Conservation (phyloP, 2,329 filamentous ascomycete species). For the Paecilomyces variotii region DNA sequence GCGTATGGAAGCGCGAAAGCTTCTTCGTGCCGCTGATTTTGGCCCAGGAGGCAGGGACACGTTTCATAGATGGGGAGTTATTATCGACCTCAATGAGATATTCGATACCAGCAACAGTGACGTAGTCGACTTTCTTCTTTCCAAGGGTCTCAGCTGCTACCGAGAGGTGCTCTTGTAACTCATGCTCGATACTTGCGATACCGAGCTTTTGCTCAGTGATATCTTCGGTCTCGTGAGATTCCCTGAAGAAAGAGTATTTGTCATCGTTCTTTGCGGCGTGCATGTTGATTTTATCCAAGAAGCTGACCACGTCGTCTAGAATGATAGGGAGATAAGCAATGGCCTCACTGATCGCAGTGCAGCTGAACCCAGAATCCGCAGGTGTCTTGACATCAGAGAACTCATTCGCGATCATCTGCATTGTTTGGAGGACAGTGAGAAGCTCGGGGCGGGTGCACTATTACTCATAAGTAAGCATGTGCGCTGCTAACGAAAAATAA, state of each 20-base stretch:
- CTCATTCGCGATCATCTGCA: slow-evolving; percentile 72
- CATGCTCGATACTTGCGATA: slow-evolving; percentile 86
- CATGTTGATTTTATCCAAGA: slow-evolving; percentile 77
- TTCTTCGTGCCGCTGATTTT: slow-evolving; percentile 96
- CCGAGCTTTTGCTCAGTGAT: slow-evolving; percentile 84
- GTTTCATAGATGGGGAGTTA: slow-evolving; percentile 59
- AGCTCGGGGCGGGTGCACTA: slow-evolving; percentile 79
- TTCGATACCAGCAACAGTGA: slow-evolving; percentile 82
- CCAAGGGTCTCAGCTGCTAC: slow-evolving; percentile 65
- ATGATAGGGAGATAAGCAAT: slow-evolving; percentile 71
- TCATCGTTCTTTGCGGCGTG: slow-evolving; percentile 78
- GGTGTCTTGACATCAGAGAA: slow-evolving; percentile 61
- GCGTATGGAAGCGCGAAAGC: slow-evolving; percentile 86
- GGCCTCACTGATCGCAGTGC: slow-evolving; percentile 60
- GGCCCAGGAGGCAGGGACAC: slow-evolving; percentile 86
- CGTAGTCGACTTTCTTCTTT: slow-evolving; percentile 67
- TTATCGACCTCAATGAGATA: slow-evolving; percentile 91
- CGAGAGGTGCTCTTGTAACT: slow-evolving; percentile 68
- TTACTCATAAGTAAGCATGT: slow-evolving; percentile 10
- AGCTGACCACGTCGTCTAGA: slow-evolving; percentile 60
- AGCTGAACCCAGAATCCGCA: slow-evolving; percentile 63
- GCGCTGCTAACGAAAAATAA: not conserved
- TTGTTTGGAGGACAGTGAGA: slow-evolving; percentile 71
- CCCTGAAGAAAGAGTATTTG: slow-evolving; percentile 89
- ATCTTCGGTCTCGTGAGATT: slow-evolving; percentile 77